Conservation (phyloP, 805 yeast genomes). For the Suhomyces faveliae region DNA sequence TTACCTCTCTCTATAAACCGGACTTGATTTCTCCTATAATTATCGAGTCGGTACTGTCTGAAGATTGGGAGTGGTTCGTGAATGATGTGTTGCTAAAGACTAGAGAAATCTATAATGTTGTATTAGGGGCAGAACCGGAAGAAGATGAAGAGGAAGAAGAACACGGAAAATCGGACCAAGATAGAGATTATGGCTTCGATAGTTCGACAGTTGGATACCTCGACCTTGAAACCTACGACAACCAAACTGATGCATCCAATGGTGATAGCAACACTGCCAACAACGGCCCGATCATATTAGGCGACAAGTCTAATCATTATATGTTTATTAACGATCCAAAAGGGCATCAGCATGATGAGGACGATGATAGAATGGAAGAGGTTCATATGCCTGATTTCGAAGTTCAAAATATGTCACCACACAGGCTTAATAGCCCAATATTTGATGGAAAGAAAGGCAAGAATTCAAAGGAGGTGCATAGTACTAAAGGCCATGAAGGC, state of each 20-base stretch:
- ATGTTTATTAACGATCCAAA: constrained; percentile 25
- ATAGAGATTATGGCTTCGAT: constrained; percentile 25
- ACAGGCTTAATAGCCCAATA: not conserved
- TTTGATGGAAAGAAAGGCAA: constrained; percentile 12
- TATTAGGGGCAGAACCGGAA: constrained; percentile 45
- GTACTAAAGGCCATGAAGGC: not conserved
- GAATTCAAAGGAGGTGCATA: constrained; percentile 8
- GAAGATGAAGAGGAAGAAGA: constrained; percentile 13
- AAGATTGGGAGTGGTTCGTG: constrained; percentile 50
- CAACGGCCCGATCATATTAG: constrained; percentile 30
- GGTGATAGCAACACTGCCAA: constrained; percentile 7
- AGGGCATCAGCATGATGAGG: constrained; percentile 14
- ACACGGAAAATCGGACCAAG: constrained; percentile 5
- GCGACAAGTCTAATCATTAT: constrained; percentile 36
- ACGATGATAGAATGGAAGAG: constrained; percentile 22
- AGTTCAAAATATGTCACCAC: constrained; percentile 35
- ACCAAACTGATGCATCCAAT: constrained; percentile 18
- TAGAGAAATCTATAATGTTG: constrained; percentile 56
- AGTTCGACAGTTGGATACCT: constrained; percentile 39
- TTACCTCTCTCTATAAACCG: constrained; percentile 60
- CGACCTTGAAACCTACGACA: constrained; percentile 35
- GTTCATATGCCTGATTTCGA: constrained; percentile 19
- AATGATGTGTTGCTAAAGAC: constrained; percentile 49
- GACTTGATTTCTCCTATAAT: constrained; percentile 49
- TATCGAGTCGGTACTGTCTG: constrained; percentile 31